Evolutionary conservation across 768 basidiomycete species (phyloP), one percentile per base, ranked within the genome.

Genomic region (Suillus brevipes): DNA sequence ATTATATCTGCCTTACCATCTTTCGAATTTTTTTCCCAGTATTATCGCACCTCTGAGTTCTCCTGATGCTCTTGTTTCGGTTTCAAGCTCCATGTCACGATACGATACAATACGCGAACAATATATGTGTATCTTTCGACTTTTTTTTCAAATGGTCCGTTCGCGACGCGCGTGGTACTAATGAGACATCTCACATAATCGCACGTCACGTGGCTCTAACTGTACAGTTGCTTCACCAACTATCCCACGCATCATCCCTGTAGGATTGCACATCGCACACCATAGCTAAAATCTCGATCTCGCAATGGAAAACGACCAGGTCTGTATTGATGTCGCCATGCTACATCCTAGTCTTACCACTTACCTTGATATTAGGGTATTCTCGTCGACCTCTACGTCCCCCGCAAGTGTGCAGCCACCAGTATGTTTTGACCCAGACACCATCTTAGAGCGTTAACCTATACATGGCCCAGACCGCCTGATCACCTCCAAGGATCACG

Each of bases 341-440:
- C 1, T 4, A 8, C 20, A 28, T 61, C 47, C 16, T 2, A 25
- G 31, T 62, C 34, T 58, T 9, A 36, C 14, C 12, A 7, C 23
- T 62, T 60, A 18, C 50, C 62, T 43, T 36, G 34, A 43, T 64
- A 69, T 47, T 67, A 97, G 94, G 97, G 97, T 82, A 85, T 93
- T 78, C 96, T 99, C 79, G 97, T 99, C 77, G 97, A 99, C 86
- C 95, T 99, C 82, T 99, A 99, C 84, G 96, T 99, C 77, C 97
- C 97, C 81, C 94, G 97, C 87, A 99, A 99, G 82, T 99, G 97
- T 80, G 88, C 95, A 77, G 95, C 96, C 62, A 97, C 95, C 73
- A 96, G 95, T 97, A 76, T 77, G 93, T 87, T 65, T 65, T 66
- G 40, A 45, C 38, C 42, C 20, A 37, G 16, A 31, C 56, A 57